Base-by-base conservation (phyloP, 1,284 basidiomycete genomes). In the Phlebopus sp. region DNA sequence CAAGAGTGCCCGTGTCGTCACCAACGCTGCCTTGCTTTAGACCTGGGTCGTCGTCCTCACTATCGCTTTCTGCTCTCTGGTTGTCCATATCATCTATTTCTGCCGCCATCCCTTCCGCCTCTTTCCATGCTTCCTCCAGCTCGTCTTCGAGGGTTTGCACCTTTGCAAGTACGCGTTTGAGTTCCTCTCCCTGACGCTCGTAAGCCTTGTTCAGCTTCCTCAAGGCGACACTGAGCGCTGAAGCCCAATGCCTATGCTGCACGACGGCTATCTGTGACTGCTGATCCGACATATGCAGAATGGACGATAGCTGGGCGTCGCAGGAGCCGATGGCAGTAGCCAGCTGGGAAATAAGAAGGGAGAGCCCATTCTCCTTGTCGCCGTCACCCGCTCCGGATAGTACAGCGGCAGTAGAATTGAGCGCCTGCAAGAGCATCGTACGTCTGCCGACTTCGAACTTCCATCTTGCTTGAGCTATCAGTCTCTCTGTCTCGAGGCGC, bases 41-140 rank as follows among this genome's bases (percentile, higher is more conserved):
- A 19, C 58, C 58, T n/a, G 17, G 6, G 2, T 55, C 55, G 6
- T 55, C 56, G 8, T 59, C 62, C 40, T 69, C 66, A 25, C 46
- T 18, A 15, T 51, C 47, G 17, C 43, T 47, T 17, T 55, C 60
- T 45, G 35, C 51, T n/a, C 63, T 69, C 10, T 64, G 67, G 23
- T 73, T 62, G 9, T 66, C 69, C 55, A 52, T 69, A 41, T 79
- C 77, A 58, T 88, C 84, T 56, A 88, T 74, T 60, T 88, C 84
- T 44, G 70, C 64, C 2, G 86, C 88, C 55, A 89, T 70, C 35
- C 77, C 78, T 57, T 88, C 82, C 1, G 87, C 88, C 51, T 84
- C 80, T 39, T 74, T 74, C 88, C 88, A 90, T 2, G 86, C 88
- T 49, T 90, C 88, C 42, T 86, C 81, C n/a, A 88, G 71, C 57